Evolutionary conservation across 1,284 basidiomycete genomes (phyloP), one percentile per base, ranked within the genome.

Genomic region (Trametes hirsuta): DNA sequence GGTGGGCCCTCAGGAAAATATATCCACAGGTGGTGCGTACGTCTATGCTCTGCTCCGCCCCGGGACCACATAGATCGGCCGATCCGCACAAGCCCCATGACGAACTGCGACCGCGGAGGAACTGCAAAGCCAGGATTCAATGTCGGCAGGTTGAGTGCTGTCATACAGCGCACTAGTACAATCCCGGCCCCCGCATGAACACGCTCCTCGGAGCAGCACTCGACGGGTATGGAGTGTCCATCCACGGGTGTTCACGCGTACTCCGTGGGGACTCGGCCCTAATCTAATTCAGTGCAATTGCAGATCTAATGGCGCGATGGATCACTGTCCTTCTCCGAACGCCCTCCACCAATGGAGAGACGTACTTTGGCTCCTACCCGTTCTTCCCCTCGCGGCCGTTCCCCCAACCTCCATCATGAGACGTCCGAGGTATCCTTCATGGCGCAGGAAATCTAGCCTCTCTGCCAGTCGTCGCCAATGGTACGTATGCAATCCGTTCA

Each of bases 31-130:
- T 44, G 47, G 47, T 55, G 40, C 55, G 49, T 57, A 40, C 42
- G 9, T 30, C 35, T 51, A 22, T 41, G 11, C 15, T 40, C 41
- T 47, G 25, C 49, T 52, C 48, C 56, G 24, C 47, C 21, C 36
- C 47, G n/a, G 34, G 36, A 30, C 24, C 39, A 30, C 40, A 36
- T 10, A 34, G 47, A 51, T 57, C 48, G 35, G 41, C 25, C 44
- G 55, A 58, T 62, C 60, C 55, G 55, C 60, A 54, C 6, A 18
- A 24, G n/a, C 47, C 58, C 53, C 60, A 62, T 58, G 60, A 55
- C 59, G 24, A 24, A 48, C 42, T 55, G 34, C 55, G 37, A 46
- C 55, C 30, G 30, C 30, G 51, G 55, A 40, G 15, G 46, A 52
- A 55, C 24, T 47, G 12, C 30, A 44, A 25, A 24, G 12, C 42